Evolutionary conservation across 208 protist genomes (phyloP), one percentile per base, ranked within the genome.

Genomic region (Trypanosoma avium): DNA sequence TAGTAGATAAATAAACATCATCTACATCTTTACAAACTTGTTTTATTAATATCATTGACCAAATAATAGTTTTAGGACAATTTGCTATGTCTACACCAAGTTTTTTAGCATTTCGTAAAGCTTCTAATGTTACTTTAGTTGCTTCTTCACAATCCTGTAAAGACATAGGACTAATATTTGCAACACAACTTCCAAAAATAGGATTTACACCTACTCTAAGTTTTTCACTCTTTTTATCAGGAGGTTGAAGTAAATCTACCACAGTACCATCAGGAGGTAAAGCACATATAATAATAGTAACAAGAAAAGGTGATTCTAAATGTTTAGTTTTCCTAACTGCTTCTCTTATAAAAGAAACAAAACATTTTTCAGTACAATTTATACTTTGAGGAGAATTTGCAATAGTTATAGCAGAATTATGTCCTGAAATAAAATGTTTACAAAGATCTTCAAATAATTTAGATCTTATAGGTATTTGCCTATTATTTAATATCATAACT

Each of bases 1-100:
- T 50, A 12, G 70, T 70, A 56, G 73, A 68, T 53, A 84, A 56
- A 55, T 77, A 73, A 17, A 84, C 73, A 35, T 73, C 33, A 15
- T 38, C 33, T 24, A 43, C 45, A 13, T 61, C 46, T 30, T 42
- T 38, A 17, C 52, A 48, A 0, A 45, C 58, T 57, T 77, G 70
- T 49, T 71, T 69, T 15, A 82, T 59, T 35, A 68, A 46, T 27
- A 82, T 21, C 7, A 62, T 63, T 9, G 77, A 35, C 48, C 67
- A 77, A 52, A 82, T 54, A 13, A 82, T 38, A 12, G 60, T 50
- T 47, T 73, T 63, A 6, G 61, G 36, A 48, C 73, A 55, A 0
- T 27, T 29, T 50, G 59, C 71, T 6, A 74, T 70, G 61, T 81
- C 71, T 2, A 59, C 54, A 19, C 56, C 47, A 32, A 76, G 43